Conservation (phyloP, 768 basidiomycete genomes). For the Boletus rubropictus region DNA sequence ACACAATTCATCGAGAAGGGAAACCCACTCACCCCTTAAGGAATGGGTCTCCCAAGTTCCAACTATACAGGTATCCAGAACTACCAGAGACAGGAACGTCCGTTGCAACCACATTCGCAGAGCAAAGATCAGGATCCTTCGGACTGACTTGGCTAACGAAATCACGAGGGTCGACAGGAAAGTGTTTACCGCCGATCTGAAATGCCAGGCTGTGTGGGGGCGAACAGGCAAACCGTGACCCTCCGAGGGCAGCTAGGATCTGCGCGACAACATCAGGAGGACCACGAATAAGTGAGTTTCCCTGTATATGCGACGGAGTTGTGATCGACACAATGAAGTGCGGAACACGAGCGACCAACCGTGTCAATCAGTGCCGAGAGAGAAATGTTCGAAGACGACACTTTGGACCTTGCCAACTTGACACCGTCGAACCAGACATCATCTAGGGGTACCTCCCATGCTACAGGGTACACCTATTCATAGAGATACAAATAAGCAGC, state of each 20-base stretch:
- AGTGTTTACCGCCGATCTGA: constrained; percentile 59
- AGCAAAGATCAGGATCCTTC: constrained; percentile 40
- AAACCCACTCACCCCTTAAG: constrained; percentile 54
- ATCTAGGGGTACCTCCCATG: constrained; percentile 71
- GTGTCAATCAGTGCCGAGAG: constrained; percentile 71
- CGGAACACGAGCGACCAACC: constrained; percentile 30
- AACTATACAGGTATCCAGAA: constrained; percentile 58
- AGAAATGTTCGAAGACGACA: constrained; percentile 43
- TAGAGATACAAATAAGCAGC: background rate
- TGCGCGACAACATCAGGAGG: constrained; percentile 55
- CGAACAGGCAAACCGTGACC: constrained; percentile 50
- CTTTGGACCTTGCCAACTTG: constrained; percentile 49
- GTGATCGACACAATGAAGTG: background rate
- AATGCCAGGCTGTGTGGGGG: constrained; percentile 61
- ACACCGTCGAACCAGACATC: constrained; percentile 67
- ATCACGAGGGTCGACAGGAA: constrained; percentile 74
- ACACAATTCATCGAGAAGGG: background rate
- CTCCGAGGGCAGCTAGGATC: constrained; percentile 42
- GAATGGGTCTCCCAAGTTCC: constrained; percentile 76
- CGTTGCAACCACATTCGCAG: constrained; percentile 51
- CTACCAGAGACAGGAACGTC: constrained; percentile 53
- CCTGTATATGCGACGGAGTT: constrained; percentile 34
- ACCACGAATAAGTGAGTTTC: constrained; percentile 73
- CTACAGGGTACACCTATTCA: constrained; percentile 49
- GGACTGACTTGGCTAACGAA: constrained; percentile 43